A percentile compares a stretch with the other conserved stretches of the same genome.
phyloP scores from a whole-genome alignment of 2,329 filamentous ascomycete genomes.

The Colletotrichum chlorophyti region DNA sequence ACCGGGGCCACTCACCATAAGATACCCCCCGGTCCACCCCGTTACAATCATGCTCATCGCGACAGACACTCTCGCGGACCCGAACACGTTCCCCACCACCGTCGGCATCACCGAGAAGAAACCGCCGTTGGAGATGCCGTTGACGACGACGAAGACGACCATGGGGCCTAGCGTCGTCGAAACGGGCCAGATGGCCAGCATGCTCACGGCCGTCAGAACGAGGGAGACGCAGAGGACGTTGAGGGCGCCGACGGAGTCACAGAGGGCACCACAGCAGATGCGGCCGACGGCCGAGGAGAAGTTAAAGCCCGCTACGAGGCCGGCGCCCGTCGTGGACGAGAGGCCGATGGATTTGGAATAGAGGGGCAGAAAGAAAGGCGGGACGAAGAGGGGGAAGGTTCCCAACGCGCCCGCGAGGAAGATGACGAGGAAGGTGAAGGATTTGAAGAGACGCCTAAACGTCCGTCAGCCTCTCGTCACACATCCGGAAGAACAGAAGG shows the following conservation, averaged over 20 bases:
- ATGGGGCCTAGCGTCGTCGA: constrained; percentile 61
- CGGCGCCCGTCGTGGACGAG: constrained; percentile 58
- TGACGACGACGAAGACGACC: constrained; percentile 63
- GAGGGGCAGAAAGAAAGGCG: constrained; percentile 66
- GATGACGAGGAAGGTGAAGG: constrained; percentile 56
- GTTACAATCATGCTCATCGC: constrained; percentile 69
- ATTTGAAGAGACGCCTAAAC: constrained; percentile 57
- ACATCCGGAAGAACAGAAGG: no score
- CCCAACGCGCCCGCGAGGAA: constrained; percentile 62
- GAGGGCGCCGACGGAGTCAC: constrained; percentile 60
- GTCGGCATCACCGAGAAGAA: constrained; percentile 72
- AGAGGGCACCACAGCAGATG: constrained; percentile 58
- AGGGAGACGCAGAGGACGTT: constrained; percentile 61
- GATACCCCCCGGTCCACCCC: constrained; percentile 66
- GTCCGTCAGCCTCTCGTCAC: constrained; percentile 7
- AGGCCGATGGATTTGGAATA: constrained; percentile 63
- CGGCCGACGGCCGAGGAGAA: constrained; percentile 65
- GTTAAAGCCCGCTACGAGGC: constrained; percentile 66
- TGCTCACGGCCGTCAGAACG: constrained; percentile 60
- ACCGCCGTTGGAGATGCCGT: constrained; percentile 65
- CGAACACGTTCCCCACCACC: constrained; percentile 66
- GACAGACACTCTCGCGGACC: constrained; percentile 58
- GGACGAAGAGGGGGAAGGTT: constrained; percentile 66
- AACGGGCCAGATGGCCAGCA: constrained; percentile 67
- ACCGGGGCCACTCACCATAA: constrained; percentile 58